These are phyloP conservation scores for Cystobasidium ongulense DNA, from an alignment of 768 basidiomycete genomes.

Conservation along the genomic window DNA sequence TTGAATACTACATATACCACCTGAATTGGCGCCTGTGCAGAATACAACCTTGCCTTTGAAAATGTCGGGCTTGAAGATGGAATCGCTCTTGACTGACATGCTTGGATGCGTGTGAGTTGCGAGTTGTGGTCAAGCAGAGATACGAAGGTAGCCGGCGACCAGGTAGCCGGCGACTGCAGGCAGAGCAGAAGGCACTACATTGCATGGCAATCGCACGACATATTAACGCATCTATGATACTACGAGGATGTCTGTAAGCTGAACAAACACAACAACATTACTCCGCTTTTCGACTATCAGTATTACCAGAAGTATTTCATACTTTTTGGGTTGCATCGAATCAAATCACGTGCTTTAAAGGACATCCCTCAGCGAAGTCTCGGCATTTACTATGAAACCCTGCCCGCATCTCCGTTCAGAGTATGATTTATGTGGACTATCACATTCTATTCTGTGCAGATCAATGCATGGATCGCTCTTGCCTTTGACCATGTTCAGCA, in stretches of 20 bases:
- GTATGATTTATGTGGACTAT: background rate
- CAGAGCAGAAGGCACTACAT: background rate
- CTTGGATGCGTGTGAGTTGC: background rate
- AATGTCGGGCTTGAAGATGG: conserved; percentile 64
- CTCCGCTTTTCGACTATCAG: background rate
- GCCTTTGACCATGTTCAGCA: background rate
- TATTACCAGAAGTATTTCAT: too few species aligned
- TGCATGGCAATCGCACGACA: background rate
- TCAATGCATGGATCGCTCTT: conserved; percentile 3
- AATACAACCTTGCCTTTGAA: conserved; percentile 75
- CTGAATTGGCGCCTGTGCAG: conserved; percentile 47
- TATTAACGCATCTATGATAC: background rate
- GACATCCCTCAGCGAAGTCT: conserved; percentile 10
- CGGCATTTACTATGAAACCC: background rate
- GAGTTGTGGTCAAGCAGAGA: background rate
- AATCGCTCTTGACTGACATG: background rate
- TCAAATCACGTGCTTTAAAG: background rate
- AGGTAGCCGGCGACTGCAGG: too few species aligned
- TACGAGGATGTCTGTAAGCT: too few species aligned
- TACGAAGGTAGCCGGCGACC: background rate
- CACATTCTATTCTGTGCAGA: background rate
- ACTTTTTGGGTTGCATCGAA: too few species aligned
- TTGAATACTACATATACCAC: conserved; percentile 87
- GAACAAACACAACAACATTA: background rate
- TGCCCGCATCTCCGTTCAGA: background rate